Evolutionary conservation across 148 eudicot species (phyloP).

Genomic region (Rhododendron griersonianum): DNA sequence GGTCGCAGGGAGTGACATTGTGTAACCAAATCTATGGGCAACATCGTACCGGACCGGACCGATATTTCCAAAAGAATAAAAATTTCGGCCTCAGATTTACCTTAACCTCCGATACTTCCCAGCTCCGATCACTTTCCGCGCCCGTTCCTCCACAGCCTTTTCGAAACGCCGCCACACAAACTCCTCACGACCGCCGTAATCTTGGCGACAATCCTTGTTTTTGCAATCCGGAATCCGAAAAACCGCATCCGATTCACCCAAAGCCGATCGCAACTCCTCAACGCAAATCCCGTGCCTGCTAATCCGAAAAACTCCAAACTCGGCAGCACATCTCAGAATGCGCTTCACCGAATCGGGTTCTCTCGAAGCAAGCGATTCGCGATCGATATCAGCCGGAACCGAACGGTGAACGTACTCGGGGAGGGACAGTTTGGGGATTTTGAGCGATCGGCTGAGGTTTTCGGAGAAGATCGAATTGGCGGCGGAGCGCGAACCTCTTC

Average conservation of each 20-base stretch:
- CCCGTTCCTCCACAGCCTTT: constrained; percentile 27
- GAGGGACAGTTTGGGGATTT: constrained; percentile 53
- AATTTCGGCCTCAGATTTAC: constrained; percentile 16
- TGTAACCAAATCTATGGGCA: too few species aligned
- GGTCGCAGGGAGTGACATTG: too few species aligned
- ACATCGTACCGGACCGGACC: neutral
- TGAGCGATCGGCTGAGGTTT: constrained; percentile 32
- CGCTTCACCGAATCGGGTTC: constrained; percentile 43
- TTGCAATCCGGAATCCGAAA: constrained; percentile 44
- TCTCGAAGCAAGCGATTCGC: constrained; percentile 25
- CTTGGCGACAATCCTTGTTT: constrained; percentile 14
- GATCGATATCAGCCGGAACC: constrained; percentile 43
- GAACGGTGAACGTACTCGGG: constrained; percentile 39
- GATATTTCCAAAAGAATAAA: neutral
- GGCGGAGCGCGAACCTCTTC: constrained; percentile 50
- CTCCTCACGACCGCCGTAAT: constrained; percentile 48
- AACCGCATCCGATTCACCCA: constrained; percentile 42
- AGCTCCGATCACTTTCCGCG: constrained; percentile 38
- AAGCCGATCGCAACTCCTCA: constrained; percentile 39
- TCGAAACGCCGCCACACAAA: constrained; percentile 57
- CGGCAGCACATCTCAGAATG: constrained; percentile 38
- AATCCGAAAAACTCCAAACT: constrained; percentile 56
- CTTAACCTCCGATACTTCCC: constrained; percentile 54
- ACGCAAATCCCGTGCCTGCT: constrained; percentile 48
- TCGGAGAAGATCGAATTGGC: constrained; percentile 33